Conservation (phyloP, 164 flowering plant genomes). For the Magnolia sinica region DNA sequence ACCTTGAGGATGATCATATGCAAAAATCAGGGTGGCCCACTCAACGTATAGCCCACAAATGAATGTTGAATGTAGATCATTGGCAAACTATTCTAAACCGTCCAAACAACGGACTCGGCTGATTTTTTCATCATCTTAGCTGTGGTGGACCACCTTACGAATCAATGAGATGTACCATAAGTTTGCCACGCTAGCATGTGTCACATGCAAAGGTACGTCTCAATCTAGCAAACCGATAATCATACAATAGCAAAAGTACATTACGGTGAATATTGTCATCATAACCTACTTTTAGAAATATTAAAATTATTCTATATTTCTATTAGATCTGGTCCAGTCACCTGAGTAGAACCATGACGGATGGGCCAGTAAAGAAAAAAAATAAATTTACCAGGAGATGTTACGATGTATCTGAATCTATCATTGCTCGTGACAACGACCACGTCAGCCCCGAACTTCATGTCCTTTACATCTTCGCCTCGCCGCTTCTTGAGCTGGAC, state of each 20-base stretch:
- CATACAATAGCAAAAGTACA: no score
- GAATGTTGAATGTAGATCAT: background rate
- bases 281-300: no score
- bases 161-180: no score
- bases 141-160: no score
- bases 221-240: no score
- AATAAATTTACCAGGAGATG: slow-evolving; percentile 48
- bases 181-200: no score
- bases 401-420: slow-evolving; percentile 48
- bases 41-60: background rate
- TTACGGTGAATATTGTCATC: no score
- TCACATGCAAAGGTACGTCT: no score
- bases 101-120: no score
- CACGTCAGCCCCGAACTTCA: slow-evolving; percentile 45
- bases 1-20: background rate
- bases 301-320: background rate
- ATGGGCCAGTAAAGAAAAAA: background rate
- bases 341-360: background rate
- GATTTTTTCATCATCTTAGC: no score
- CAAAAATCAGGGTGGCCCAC: background rate
- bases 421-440: slow-evolving; percentile 42
- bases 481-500: slow-evolving; percentile 47
- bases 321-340: background rate
- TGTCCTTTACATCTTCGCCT: slow-evolving; percentile 39
- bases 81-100: background rate